phyloP scores from a whole-genome alignment of 208 protist species.

The Trypanosoma rangeli region DNA sequence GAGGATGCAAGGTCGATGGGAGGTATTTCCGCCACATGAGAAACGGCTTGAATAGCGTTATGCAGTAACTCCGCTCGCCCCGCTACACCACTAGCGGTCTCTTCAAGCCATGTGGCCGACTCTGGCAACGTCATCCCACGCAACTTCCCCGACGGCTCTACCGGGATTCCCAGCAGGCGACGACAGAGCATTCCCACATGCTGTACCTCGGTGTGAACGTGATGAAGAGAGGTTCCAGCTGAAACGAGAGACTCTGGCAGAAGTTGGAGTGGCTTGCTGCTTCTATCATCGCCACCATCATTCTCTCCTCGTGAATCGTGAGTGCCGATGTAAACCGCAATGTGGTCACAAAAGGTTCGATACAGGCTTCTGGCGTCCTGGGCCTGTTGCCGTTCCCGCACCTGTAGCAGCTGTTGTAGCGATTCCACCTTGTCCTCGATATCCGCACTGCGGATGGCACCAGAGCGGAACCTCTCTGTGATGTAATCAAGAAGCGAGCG shows the following conservation, averaged over 20 bases:
- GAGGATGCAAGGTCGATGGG: slow-evolving; percentile 15
- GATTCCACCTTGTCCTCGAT: slow-evolving; percentile 23
- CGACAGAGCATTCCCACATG: slow-evolving; percentile 3
- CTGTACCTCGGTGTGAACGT: slow-evolving; percentile 19
- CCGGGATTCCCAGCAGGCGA: not conserved
- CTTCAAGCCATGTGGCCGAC: not conserved
- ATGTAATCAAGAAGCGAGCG: slow-evolving; percentile 31
- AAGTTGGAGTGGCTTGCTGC: not conserved
- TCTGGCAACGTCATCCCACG: slow-evolving; percentile 12
- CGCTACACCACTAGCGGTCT: not conserved
- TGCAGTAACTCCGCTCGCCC: slow-evolving; percentile 1
- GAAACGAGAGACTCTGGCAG: slow-evolving; percentile 16
- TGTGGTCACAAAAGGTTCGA: slow-evolving; percentile 26
- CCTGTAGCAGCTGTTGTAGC: slow-evolving; percentile 7
- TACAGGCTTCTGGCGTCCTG: slow-evolving; percentile 21
- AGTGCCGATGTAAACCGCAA: slow-evolving; percentile 18
- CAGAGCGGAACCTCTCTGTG: slow-evolving; percentile 21
- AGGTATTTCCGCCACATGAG: not conserved
- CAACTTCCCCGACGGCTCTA: not conserved
- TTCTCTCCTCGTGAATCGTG: not conserved
- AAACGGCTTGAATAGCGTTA: slow-evolving; percentile 25
- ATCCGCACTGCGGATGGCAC: slow-evolving; percentile 11
- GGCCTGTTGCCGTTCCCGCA: slow-evolving; percentile 5
- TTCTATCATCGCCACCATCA: not conserved
- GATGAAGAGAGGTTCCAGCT: slow-evolving; percentile 18